A percentile compares a stretch with the other conserved stretches of the same genome.
These are phyloP conservation scores for Vigna reflexopilosa DNA, from an alignment of 306 rosid species.

Conservation along the genomic window DNA sequence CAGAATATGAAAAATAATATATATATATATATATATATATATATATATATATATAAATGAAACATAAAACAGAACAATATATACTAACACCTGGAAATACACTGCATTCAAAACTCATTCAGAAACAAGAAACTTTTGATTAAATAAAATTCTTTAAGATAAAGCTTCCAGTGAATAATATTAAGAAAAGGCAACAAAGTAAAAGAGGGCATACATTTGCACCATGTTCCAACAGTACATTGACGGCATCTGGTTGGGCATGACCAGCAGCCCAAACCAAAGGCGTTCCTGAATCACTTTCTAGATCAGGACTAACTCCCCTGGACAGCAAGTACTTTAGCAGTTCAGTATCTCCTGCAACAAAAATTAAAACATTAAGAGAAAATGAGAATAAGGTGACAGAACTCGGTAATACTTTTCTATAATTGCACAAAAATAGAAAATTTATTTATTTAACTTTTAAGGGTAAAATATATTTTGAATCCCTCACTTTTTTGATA, in stretches of 20 bases:
- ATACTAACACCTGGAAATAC: background rate
- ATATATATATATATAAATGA: conserved; percentile 1
- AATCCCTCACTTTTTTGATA: background rate
- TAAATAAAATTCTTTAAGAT: background rate
- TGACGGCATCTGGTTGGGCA: conserved; percentile 81
- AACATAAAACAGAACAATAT: background rate
- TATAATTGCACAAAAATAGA: background rate
- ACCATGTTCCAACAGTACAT: conserved; percentile 67
- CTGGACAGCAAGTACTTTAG: conserved; percentile 73
- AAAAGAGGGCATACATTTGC: conserved; percentile 69
- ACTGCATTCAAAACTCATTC: background rate
- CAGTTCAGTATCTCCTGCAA: conserved; percentile 80
- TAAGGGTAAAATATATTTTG: background rate
- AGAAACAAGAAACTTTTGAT: background rate
- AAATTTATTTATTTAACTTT: too few relatives aligned
- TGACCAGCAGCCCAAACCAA: conserved; percentile 98
- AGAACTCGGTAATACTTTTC: background rate
- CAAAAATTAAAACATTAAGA: background rate
- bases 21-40: conserved; percentile 18
- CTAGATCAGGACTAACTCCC: conserved; percentile 74
- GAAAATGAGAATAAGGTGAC: background rate
- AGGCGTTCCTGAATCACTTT: conserved; percentile 91
- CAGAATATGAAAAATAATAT: too few relatives aligned
- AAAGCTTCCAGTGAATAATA: background rate
- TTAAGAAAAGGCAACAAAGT: background rate